Evolutionary conservation across 2,329 filamentous ascomycete species (phyloP), one percentile per base, ranked within the genome.

Genomic region (Colletotrichum sidae): DNA sequence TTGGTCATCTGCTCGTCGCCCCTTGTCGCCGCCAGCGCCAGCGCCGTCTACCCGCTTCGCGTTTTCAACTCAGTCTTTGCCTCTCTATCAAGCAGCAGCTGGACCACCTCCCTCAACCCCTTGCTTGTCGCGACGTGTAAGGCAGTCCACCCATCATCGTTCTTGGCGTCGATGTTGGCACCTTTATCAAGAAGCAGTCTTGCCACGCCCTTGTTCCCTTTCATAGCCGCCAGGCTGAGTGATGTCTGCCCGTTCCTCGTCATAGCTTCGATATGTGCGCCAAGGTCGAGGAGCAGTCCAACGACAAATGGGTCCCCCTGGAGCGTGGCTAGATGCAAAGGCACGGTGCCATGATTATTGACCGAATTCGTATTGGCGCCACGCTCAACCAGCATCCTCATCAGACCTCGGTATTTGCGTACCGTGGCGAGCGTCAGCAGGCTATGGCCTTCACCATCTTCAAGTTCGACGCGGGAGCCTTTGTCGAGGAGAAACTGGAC

Each of bases 101-200:
- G 37, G 25, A 58, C 56, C 35, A 61, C 50, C 15, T 55, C 47
- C 3, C 13, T 25, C 33, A 55, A 11, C 5, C 55, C 52, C 6
- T 61, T 45, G 42, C 11, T 15, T 15, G 59, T 56, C 37, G 67
- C 67, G 54, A 58, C 57, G 8, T 15, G 4, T 15, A 68, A 50
- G 8, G 60, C 41, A 17, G 34, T 62, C 17, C 13, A 25, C 5
- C 52, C 52, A 5, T 35, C 38, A 0, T 4, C 25, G 12, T 42
- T 9, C 2, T 33, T 25, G 9, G 9, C 9, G 3, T 33, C 2
- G 13, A 55, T n/a, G 3, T 55, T 5, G 6, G 52, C 37, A 10
- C 52, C 52, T 9, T 15, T 5, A 9, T 39, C 51, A 39, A 54
- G 37, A 9, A 42, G 39, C 13, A 42, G 51, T 12, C 25, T 4